Evolutionary conservation across 495 filamentous ascomycete species (phyloP).

Genomic region (Penicillium salamii): DNA sequence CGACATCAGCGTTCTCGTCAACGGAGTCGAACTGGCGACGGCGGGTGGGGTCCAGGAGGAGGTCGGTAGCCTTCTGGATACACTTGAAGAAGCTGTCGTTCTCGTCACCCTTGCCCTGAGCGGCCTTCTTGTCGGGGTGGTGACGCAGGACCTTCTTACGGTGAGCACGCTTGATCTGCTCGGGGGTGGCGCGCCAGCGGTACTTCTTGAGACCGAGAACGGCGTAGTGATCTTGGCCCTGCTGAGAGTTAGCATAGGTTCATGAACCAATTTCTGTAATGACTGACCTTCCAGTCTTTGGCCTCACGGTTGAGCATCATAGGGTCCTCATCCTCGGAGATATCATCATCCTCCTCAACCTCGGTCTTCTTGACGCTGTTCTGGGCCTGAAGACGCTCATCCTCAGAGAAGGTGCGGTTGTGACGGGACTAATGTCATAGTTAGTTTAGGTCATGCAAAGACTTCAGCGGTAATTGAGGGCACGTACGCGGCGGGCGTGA

Average conservation of each 20-base stretch:
- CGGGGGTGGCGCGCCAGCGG: constrained; percentile 86
- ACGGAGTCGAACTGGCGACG: constrained; percentile 96
- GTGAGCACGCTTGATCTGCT: constrained; percentile 97
- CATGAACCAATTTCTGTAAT: neutral
- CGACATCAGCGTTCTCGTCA: constrained; percentile 87
- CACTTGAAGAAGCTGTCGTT: constrained; percentile 99
- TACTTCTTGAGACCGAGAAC: constrained; percentile 91
- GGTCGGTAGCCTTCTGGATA: constrained; percentile 96
- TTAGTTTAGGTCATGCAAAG: constrained; percentile 14
- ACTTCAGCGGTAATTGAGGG: neutral
- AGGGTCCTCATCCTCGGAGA: constrained; percentile 88
- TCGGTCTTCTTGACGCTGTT: constrained; percentile 93
- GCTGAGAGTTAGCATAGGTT: constrained; percentile 18
- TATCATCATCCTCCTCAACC: constrained; percentile 83
- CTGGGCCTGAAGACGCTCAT: constrained; percentile 94
- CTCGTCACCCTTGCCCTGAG: constrained; percentile 72
- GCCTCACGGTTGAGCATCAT: constrained; percentile 88
- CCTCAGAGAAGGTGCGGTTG: constrained; percentile 96
- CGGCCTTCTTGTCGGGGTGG: constrained; percentile 98
- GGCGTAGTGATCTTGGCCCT: constrained; percentile 97
- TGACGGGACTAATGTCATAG: constrained; percentile 66
- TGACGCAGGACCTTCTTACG: constrained; percentile 99
- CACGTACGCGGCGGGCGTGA: constrained; percentile 81
- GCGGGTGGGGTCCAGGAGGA: constrained; percentile 86
- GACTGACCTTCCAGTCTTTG: constrained; percentile 96